Conservation (phyloP, 805 yeast genomes). For the Candida ovalis region DNA sequence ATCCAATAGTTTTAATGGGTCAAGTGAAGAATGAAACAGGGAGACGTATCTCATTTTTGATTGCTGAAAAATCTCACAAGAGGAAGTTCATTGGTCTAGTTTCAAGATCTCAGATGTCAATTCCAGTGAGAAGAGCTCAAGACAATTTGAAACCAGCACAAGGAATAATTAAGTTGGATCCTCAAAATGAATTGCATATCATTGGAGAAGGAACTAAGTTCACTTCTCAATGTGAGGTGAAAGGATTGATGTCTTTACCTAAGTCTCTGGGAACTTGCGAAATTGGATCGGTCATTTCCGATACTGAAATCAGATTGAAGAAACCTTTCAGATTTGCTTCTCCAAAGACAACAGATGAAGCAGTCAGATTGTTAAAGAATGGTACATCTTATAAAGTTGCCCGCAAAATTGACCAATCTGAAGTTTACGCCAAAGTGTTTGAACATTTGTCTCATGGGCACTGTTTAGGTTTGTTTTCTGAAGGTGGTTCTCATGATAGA, state of each 20-base stretch:
- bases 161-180: constrained; percentile 61
- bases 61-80: constrained; percentile 50
- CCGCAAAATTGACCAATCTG: constrained; percentile 78
- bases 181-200: constrained; percentile 40
- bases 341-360: constrained; percentile 38
- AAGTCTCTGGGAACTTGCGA: constrained; percentile 74
- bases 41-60: constrained; percentile 48
- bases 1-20: constrained; percentile 70
- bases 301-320: constrained; percentile 62
- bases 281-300: constrained; percentile 62
- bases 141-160: constrained; percentile 67
- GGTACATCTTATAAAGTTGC: constrained; percentile 71
- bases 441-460: constrained; percentile 75
- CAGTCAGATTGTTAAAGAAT: constrained; percentile 37
- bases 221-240: constrained; percentile 53
- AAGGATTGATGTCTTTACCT: constrained; percentile 75
- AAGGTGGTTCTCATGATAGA: constrained; percentile 97
- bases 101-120: constrained; percentile 72
- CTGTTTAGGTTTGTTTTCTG: constrained; percentile 92
- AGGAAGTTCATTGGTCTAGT: constrained; percentile 64
- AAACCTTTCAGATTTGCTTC: constrained; percentile 56
- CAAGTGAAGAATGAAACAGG: constrained; percentile 56
- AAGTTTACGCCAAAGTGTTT: constrained; percentile 81
- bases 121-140: constrained; percentile 91
- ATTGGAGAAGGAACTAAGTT: constrained; percentile 67